Evolutionary conservation across 2,329 filamentous ascomycete species (phyloP), one percentile per base, ranked within the genome.

Genomic region (Pseudopithomyces chartarum): DNA sequence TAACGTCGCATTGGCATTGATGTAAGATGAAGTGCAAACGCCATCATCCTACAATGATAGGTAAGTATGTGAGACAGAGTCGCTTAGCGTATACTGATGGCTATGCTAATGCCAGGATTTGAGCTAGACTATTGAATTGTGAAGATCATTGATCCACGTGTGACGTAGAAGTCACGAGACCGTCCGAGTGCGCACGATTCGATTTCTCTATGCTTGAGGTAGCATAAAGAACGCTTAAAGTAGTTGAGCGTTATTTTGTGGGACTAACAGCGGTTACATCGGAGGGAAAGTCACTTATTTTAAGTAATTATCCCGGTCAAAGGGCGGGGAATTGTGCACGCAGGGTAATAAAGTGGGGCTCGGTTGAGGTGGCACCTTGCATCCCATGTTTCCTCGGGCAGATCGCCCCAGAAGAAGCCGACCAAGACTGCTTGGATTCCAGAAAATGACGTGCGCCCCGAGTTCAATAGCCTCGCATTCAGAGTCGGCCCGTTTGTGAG

Each of bases 341-440:
- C 32, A 48, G 32, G 45, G 45, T 19, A 48, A 47, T 17, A 20
- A 15, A 20, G 45, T 38, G 45, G 45, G 45, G 45, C 45, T 26
- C 45, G 45, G 11, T 23, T 38, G 36, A 33, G 45, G 33, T 15
- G 45, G 32, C 17, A 48, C 45, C 32, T 17, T 48, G 45, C 32
- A 36, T 48, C 23, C 32, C 17, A 48, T 23, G 32, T 36, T 13
- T 48, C 38, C 19, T 36, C 19, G 32, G 17, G 45, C 32, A 36
- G 45, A 48, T 48, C 45, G 13, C 45, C 23, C 45, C 45, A 23
- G 20, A 48, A 38, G 19, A 47, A 23, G 45, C 20, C 45, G 32
- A 48, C 45, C 32, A 48, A n/a, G 32, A 38, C 29, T 40, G 19
- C 45, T 23, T 26, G 45, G 45, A 15, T 33, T 33, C 36, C 20